Base-by-base conservation (phyloP, 345 rosid species). In the Aquilaria sinensis region DNA sequence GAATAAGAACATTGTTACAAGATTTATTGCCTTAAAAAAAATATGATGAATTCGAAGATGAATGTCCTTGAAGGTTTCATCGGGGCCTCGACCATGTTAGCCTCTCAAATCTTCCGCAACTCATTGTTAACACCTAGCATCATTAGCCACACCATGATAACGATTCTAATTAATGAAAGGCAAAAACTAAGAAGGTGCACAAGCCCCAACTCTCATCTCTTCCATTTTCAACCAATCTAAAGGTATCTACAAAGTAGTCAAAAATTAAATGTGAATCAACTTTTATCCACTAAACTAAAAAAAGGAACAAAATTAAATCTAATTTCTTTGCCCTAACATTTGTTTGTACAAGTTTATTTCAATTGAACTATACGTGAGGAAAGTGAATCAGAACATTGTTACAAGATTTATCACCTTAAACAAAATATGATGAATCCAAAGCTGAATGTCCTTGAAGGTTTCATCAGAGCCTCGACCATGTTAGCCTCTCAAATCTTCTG, bases 41-140 rank as follows among this genome's bases (percentile, higher is more conserved):
- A 94, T 65, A 72, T 94, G 99, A 59, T 91, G 90, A 61, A 94
- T 75, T 34, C 79, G 75, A 53, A 84, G 86, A 71, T 91, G 97
- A 54, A 84, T 71, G 50, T 82, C 72, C 78, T 81, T 85, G 33
- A 87, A 87, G 10, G 96, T 88, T 33, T 90, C 85, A 82, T 87
- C 0, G 85, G 75, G 53, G 76, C 99, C 53, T 88, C 80, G 56
- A 88, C 99, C 81, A 85, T 88, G 45, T 81, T 65, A n/a, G 85
- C 85, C 55, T 78, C 76, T 60, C 80, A 70, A n/a, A 94, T 61
- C 76, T 66, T 72, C 73, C 67, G 81, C 68, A 94, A 70, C 68
- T 84, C 96, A 10, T 74, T 74, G 45, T 74, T 79, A 30, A 75
- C 68, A 23, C 68, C 57, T 10, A 86, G 61, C 78, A 62, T 85